Percentiles rank a stretch among this genome's conserved stretches.
Conservation (phyloP, 805 yeast species). For the Crinitomyces ghanaensis region DNA sequence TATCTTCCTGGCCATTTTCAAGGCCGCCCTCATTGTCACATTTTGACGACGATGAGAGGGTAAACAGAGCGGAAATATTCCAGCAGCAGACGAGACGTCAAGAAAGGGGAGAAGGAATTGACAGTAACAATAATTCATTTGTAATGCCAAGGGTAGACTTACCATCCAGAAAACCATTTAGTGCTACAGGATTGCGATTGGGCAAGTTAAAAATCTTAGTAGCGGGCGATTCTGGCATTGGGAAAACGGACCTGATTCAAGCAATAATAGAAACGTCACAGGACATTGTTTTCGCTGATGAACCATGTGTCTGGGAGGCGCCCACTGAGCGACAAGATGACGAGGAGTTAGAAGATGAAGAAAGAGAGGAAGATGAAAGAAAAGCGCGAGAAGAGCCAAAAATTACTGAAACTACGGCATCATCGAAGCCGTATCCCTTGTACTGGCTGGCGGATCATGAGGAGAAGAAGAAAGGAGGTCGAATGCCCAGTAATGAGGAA, state of each 20-base stretch:
- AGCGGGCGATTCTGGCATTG: conserved; percentile 81
- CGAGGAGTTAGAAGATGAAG: not conserved
- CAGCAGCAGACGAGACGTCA: too few species aligned
- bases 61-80: too few species aligned
- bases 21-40: conserved; percentile 6
- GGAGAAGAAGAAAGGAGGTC: not conserved
- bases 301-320: conserved; percentile 4
- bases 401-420: conserved; percentile 12
- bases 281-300: conserved; percentile 19
- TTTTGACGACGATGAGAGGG: conserved; percentile 2
- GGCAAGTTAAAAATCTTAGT: conserved; percentile 37
- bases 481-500: too few species aligned
- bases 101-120: too few species aligned
- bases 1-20: conserved; percentile 9
- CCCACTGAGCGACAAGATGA: not conserved
- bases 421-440: conserved; percentile 18
- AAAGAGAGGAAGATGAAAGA: not conserved
- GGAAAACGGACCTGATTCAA: conserved; percentile 75
- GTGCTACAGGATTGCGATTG: conserved; percentile 15
- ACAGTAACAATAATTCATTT: too few species aligned
- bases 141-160: conserved; percentile 18
- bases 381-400: not conserved
- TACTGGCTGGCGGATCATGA: conserved; percentile 10
- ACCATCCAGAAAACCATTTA: conserved; percentile 17
- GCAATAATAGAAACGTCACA: conserved; percentile 58